Percentiles rank a stretch among this genome's conserved stretches.
phyloP scores from a whole-genome alignment of 2,329 filamentous ascomycete genomes.

The Colletotrichum sp. region DNA sequence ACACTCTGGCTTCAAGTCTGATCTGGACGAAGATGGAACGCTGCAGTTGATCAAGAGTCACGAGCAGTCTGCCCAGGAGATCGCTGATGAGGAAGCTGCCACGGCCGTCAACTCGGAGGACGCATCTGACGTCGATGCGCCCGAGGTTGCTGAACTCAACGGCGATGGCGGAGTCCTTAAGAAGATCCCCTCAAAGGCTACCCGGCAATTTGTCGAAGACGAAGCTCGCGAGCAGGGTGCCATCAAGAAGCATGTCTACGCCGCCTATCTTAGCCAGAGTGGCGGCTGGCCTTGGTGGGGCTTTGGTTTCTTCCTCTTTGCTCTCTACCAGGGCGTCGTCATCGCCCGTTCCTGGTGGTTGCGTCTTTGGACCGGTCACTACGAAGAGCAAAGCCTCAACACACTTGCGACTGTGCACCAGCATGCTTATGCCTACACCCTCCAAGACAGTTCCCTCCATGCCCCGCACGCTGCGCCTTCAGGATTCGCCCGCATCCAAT shows the following conservation, averaged over 20 bases:
- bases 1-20: conserved; percentile 67
- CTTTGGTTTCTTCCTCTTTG: conserved; percentile 57
- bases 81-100: conserved; percentile 52
- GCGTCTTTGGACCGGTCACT: conserved; percentile 62
- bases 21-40: conserved; percentile 64
- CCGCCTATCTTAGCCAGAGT: conserved; percentile 69
- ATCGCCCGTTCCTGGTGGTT: conserved; percentile 70
- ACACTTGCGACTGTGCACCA: conserved; percentile 18
- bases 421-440: conserved; percentile 32
- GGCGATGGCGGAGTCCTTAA: conserved; percentile 46
- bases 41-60: conserved; percentile 63
- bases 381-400: conserved; percentile 33
- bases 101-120: conserved; percentile 63
- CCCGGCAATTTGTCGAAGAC: conserved; percentile 78
- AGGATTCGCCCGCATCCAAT: conserved; percentile 30
- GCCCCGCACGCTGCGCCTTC: conserved; percentile 32
- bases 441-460: conserved; percentile 52
- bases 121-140: conserved; percentile 37
- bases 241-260: conserved; percentile 71
- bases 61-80: conserved; percentile 51
- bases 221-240: conserved; percentile 75
- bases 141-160: conserved; percentile 36
- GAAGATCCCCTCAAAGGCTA: conserved; percentile 56
- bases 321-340: conserved; percentile 58
- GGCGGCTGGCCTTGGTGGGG: conserved; percentile 69